Base-by-base conservation (phyloP, 805 yeast species). In the Metschnikowia colocasiae region DNA sequence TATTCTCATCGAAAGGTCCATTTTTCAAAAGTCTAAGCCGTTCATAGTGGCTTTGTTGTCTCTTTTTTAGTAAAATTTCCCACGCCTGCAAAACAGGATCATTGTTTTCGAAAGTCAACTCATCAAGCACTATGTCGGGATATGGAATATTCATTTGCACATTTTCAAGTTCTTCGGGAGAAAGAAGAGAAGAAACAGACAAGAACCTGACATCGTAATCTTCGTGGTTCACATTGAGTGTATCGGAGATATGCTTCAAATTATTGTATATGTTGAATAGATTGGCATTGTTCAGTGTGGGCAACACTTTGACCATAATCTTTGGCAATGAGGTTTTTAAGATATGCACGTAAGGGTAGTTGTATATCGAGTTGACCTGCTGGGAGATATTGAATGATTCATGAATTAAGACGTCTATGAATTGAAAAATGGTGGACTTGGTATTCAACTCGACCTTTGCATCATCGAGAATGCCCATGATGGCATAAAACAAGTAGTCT, bases 401-500 rank as follows among this genome's bases (percentile, higher is more conserved):
- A 18, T 64, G 55, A 1, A 80, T 68, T 31, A 87, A 62, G n/a
- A 80, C 76, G 50, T 87, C 92, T 3, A 88, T 60, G 56, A 87
- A 82, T 59, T 81, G 87, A 49, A 87, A 74, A 6, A 87, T 74
- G 52, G 83, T 86, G 36, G 87, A 72, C 49, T 87, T 73, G 34
- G 76, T 67, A 58, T 87, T 85, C 38, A 87, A 56, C 66, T 81
- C 81, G 13, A 78, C 67, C 23, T 60, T 60, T 5, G 59, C 50
- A 51, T 72, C 75, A 25, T 74, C 75, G 18, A 83, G 65, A 36
- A 80, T 80, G 48, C 82, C 91, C 36, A 83, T 60, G 18, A 87
- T 77, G 48, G 85, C 79, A 6, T 85, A 80, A 58, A 81, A 81
- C 51, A 86, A 69, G 60, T 85, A 89, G 54, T 84, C 92, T 48